These are phyloP conservation scores for Chrysoporthe deuterocubensis DNA, from an alignment of 2,329 filamentous ascomycete species.

Conservation along the genomic window DNA sequence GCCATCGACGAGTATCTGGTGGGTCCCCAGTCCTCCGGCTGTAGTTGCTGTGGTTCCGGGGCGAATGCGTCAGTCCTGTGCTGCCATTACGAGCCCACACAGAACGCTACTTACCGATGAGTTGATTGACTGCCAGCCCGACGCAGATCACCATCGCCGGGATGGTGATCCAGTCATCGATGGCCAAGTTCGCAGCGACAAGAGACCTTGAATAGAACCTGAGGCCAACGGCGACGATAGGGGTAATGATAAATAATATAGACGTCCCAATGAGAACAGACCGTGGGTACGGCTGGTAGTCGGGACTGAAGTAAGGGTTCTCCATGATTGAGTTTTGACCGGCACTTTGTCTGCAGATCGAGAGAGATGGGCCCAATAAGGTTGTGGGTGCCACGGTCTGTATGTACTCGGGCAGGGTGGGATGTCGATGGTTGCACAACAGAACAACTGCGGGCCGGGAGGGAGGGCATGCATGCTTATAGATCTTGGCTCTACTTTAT, in stretches of 20 bases:
- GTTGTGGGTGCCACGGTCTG: neutral
- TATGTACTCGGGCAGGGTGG: neutral
- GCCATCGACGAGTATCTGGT: slow-evolving; percentile 12
- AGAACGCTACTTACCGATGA: slow-evolving; percentile 3
- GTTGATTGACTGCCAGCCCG: slow-evolving; percentile 7
- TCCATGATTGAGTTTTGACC: neutral
- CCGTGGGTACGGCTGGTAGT: slow-evolving; percentile 6
- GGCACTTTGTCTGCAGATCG: neutral
- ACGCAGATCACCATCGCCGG: slow-evolving; percentile 3
- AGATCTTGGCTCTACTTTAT: neutral
- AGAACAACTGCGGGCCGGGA: neutral
- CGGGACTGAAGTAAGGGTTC: neutral
- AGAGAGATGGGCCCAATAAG: neutral
- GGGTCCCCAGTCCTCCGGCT: slow-evolving; percentile 1
- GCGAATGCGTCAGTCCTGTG: neutral
- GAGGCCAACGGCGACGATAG: neutral
- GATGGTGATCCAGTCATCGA: slow-evolving; percentile 14
- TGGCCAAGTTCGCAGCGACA: neutral
- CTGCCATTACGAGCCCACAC: neutral
- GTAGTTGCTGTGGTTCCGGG: neutral
- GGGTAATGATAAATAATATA: slow-evolving; percentile 4
- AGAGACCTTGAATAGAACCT: slow-evolving; percentile 5
- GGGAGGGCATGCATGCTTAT: neutral
- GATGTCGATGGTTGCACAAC: neutral
- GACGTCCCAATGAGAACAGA: slow-evolving; percentile 8